These are phyloP conservation scores for Fusarium annulatum DNA, from an alignment of 2,329 filamentous ascomycete genomes.

Conservation along the genomic window DNA sequence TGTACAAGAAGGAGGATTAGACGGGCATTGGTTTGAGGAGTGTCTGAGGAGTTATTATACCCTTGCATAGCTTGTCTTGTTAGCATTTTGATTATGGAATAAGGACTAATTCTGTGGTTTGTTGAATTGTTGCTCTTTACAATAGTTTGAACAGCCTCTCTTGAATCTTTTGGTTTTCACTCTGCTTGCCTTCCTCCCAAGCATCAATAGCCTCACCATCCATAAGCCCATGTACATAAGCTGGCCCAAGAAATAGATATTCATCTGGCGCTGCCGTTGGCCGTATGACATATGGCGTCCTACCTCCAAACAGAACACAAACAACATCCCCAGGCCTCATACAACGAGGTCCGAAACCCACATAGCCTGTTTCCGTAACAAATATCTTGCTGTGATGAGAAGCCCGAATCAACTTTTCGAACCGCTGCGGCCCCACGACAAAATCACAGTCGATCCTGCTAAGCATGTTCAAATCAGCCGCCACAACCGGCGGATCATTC, in stretches of 20 bases:
- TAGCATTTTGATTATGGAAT: neutral
- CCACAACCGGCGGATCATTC: fast-evolving
- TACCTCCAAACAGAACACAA: neutral
- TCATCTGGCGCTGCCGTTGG: neutral
- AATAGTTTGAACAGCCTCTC: neutral
- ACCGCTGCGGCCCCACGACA: too few species aligned
- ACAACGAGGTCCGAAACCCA: neutral
- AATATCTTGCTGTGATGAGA: neutral
- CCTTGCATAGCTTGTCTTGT: neutral
- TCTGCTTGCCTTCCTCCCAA: neutral
- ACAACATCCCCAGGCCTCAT: neutral
- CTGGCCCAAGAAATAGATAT: neutral
- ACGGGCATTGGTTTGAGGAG: neutral
- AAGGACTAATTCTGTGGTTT: fast-evolving
- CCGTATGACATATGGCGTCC: neutral
- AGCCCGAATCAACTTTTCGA: fast-evolving
- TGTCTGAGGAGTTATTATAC: neutral
- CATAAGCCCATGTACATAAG: neutral
- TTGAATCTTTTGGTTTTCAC: neutral
- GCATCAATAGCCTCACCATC: neutral
- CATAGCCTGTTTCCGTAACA: neutral
- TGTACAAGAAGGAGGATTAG: conserved; percentile 8
- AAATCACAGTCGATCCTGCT: neutral
- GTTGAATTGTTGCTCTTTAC: neutral
- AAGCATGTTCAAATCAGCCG: neutral